phyloP scores from a whole-genome alignment of 2,329 filamentous ascomycete species.

The Botrytis medusae region DNA sequence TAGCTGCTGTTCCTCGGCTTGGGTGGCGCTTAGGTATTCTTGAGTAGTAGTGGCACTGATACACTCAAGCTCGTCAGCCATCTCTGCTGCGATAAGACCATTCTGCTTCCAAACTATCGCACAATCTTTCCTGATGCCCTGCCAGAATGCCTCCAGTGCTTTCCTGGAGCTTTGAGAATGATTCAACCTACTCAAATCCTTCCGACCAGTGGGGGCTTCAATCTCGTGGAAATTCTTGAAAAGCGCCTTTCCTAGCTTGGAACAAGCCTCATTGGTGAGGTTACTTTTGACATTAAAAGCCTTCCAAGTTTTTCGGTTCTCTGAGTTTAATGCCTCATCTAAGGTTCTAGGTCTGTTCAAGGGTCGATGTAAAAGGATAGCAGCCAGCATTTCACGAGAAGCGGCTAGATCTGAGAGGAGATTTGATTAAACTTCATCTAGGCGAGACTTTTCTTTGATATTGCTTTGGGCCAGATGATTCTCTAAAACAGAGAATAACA shows the following conservation, averaged over 20 bases:
- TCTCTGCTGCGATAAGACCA: neutral
- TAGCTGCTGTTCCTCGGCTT: neutral
- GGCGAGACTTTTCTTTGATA: conserved; percentile 10
- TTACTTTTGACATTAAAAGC: neutral
- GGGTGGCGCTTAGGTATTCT: neutral
- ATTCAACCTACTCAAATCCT: neutral
- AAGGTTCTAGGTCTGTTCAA: neutral
- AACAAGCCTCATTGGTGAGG: neutral
- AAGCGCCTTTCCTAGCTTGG: neutral
- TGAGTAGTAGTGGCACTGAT: neutral
- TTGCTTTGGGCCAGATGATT: conserved; percentile 5
- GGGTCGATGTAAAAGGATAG: conserved; percentile 18
- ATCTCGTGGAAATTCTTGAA: neutral
- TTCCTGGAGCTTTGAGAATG: neutral
- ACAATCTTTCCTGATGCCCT: neutral
- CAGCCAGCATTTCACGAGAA: conserved; percentile 22
- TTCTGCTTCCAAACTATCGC: neutral
- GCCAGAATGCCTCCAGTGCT: neutral
- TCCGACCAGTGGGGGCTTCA: neutral
- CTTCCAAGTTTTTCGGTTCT: neutral
- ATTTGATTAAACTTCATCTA: conserved; percentile 19
- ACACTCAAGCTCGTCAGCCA: neutral
- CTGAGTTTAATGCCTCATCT: conserved; percentile 2
- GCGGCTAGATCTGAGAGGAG: conserved; percentile 20
- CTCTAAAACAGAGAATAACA: conserved; percentile 19